phyloP scores from a whole-genome alignment of 805 yeast species.

The Candida dajiaensis region DNA sequence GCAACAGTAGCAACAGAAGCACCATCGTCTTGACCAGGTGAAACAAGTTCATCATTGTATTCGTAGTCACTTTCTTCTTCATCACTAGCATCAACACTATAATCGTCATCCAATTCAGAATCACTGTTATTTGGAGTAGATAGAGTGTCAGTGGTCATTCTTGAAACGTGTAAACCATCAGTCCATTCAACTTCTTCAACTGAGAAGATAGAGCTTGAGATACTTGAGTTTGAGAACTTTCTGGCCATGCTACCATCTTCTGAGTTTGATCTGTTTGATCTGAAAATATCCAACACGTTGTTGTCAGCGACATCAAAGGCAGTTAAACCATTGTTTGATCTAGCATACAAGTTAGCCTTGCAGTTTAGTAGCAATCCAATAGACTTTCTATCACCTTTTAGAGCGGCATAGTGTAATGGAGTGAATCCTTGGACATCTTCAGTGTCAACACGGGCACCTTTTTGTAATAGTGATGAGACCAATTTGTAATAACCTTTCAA shows the following conservation, averaged over 20 bases:
- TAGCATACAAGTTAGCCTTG: constrained; percentile 52
- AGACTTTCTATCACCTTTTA: constrained; percentile 65
- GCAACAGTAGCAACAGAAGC: neutral
- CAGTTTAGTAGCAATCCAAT: constrained; percentile 57
- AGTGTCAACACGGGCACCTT: constrained; percentile 61
- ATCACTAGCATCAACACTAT: constrained; percentile 19
- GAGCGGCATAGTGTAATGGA: constrained; percentile 81
- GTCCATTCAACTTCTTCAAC: constrained; percentile 24
- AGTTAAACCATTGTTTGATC: constrained; percentile 44
- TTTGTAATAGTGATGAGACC: constrained; percentile 55
- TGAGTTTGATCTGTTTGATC: constrained; percentile 4
- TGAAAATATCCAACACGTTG: constrained; percentile 27
- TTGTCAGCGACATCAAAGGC: constrained; percentile 37
- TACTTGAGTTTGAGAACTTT: constrained; percentile 21
- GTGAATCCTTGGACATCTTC: constrained; percentile 79
- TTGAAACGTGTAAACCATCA: constrained; percentile 28
- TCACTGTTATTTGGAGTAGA: constrained; percentile 22
- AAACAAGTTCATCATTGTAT: neutral
- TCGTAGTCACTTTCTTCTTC: constrained; percentile 27
- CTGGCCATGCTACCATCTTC: constrained; percentile 13
- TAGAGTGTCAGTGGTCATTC: constrained; percentile 26
- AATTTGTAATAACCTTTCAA: constrained; percentile 64
- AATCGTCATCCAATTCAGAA: constrained; percentile 13
- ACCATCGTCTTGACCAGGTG: neutral
- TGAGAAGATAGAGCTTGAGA: constrained; percentile 26